Evolutionary conservation across 805 yeast species (phyloP).

Genomic region (Suhomyces xylopsoci): DNA sequence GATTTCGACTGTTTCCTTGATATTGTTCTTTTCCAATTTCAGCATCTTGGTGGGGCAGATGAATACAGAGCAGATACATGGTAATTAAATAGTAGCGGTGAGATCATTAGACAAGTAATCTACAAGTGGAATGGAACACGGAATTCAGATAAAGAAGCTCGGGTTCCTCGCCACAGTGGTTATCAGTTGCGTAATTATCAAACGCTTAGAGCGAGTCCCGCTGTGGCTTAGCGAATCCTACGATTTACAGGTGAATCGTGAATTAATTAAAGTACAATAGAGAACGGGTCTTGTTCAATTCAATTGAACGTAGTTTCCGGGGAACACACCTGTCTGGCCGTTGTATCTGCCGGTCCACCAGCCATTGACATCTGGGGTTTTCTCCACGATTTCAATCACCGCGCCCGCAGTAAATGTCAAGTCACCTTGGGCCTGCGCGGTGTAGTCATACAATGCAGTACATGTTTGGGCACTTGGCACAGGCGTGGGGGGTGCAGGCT

Average conservation of each 20-base stretch:
- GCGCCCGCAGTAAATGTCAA: constrained; percentile 85
- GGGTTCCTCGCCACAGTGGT: neutral
- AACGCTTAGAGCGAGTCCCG: neutral
- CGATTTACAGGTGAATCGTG: neutral
- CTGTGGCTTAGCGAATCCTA: neutral
- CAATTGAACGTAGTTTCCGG: constrained; percentile 91
- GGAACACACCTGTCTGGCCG: constrained; percentile 89
- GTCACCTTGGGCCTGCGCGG: constrained; percentile 93
- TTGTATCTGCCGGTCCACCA: constrained; percentile 96
- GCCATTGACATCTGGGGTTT: constrained; percentile 81
- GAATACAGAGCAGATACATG: neutral
- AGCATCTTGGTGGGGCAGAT: neutral
- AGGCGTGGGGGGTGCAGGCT: constrained; percentile 28
- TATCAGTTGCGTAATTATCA: neutral
- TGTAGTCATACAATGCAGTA: constrained; percentile 86
- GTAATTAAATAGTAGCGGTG: neutral
- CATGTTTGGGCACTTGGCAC: constrained; percentile 54
- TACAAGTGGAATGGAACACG: neutral
- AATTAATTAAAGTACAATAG: neutral
- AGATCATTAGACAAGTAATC: neutral
- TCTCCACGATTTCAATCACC: constrained; percentile 75
- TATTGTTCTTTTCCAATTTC: neutral
- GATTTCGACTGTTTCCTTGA: neutral
- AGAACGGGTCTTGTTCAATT: constrained; percentile 24
- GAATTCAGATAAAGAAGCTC: neutral